Percentiles rank a stretch among this genome's conserved stretches.
Evolutionary conservation across 1,284 basidiomycete species (phyloP).

Genomic region (Rhodotorula sp.): DNA sequence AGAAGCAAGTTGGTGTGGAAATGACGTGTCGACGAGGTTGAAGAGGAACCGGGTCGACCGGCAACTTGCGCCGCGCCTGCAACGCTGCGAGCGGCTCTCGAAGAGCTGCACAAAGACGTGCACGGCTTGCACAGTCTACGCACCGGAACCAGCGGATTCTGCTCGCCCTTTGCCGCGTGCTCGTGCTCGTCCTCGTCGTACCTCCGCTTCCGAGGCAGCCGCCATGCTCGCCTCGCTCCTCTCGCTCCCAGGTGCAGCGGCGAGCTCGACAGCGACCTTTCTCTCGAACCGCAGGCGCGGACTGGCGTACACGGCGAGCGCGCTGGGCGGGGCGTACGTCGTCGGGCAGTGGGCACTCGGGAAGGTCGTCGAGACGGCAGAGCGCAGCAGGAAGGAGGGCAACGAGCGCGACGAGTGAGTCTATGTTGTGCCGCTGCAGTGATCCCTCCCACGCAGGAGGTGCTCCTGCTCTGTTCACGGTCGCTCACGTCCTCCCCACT

Average conservation of each 20-base stretch:
- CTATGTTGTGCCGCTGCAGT: slow-evolving; percentile 15
- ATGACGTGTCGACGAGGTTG: not conserved
- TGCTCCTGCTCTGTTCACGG: not conserved
- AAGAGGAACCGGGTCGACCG: too few relatives aligned
- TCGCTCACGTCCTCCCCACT: not conserved
- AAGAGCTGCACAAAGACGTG: not conserved
- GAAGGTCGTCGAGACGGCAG: slow-evolving; percentile 70
- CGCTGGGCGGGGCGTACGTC: slow-evolving; percentile 68
- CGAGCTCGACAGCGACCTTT: slow-evolving; percentile 30
- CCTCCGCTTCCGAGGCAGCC: not conserved
- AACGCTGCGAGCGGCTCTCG: not conserved
- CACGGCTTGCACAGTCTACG: not conserved
- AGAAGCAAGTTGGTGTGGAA: too few relatives aligned
- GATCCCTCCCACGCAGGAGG: not conserved
- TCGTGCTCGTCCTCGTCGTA: not conserved
- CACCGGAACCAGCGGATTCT: too few relatives aligned
- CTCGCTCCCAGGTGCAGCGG: not conserved
- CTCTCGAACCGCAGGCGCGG: slow-evolving; percentile 37
- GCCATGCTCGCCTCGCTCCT: slow-evolving; percentile 12
- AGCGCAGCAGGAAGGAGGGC: slow-evolving; percentile 64
- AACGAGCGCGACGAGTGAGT: slow-evolving; percentile 69
- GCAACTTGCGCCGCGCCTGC: not conserved
- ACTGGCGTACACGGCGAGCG: slow-evolving; percentile 52
- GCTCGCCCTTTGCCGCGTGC: too few relatives aligned
- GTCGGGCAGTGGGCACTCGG: slow-evolving; percentile 66